phyloP scores from a whole-genome alignment of 2,329 filamentous ascomycete species.

The Botrytis byssoidea region DNA sequence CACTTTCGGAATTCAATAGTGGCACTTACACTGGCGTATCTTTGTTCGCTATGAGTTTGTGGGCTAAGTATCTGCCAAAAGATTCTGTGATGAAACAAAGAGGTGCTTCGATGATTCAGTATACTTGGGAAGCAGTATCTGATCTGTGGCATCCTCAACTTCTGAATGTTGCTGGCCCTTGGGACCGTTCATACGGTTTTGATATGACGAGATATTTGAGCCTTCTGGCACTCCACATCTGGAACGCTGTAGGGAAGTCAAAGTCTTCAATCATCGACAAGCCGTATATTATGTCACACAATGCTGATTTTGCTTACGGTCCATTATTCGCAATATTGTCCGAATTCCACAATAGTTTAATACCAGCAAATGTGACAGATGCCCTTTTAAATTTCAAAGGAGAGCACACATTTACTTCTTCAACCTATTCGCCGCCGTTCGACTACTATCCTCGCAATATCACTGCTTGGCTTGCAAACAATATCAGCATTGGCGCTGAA shows the following conservation, averaged over 20 bases:
- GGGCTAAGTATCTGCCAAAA: constrained; percentile 57
- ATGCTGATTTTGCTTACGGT: constrained; percentile 57
- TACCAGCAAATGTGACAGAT: constrained; percentile 43
- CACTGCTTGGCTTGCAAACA: constrained; percentile 55
- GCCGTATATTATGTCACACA: constrained; percentile 50
- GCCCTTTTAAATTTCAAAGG: constrained; percentile 50
- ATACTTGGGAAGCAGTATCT: constrained; percentile 53
- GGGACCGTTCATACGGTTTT: constrained; percentile 62
- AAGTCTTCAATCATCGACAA: constrained; percentile 31
- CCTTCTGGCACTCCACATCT: constrained; percentile 58
- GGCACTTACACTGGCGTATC: constrained; percentile 63
- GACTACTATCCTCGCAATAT: constrained; percentile 58
- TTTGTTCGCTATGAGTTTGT: constrained; percentile 56
- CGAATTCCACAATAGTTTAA: constrained; percentile 48
- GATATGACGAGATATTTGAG: constrained; percentile 63
- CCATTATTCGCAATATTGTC: constrained; percentile 57
- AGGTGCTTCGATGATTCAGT: constrained; percentile 47
- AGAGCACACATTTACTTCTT: constrained; percentile 52
- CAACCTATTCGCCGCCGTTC: constrained; percentile 57
- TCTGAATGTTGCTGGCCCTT: constrained; percentile 62
- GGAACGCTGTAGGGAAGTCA: constrained; percentile 53
- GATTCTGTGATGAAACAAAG: constrained; percentile 43
- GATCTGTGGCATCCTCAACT: constrained; percentile 57
- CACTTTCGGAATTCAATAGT: constrained; percentile 56
- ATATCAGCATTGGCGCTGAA: constrained; percentile 59